Conservation (phyloP, 2,329 filamentous ascomycete genomes). For the Verticillium dahliae region DNA sequence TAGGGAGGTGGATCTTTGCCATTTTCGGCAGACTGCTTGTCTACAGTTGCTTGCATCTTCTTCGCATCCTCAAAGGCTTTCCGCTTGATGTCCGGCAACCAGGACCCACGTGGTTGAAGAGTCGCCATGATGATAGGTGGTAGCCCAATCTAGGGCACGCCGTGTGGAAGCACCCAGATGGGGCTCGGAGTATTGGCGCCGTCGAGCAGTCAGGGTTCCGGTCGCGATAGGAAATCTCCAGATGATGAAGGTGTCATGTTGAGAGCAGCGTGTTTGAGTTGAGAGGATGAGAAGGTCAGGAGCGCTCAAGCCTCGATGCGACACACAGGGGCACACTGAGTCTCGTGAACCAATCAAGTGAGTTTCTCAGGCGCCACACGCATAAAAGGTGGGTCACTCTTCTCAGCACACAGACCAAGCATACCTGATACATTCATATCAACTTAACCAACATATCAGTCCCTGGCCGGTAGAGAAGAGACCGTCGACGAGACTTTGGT, state of each 20-base stretch:
- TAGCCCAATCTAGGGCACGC: background rate
- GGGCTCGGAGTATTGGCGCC: background rate
- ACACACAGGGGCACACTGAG: background rate
- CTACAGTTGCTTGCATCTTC: constrained; percentile 60
- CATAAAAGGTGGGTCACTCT: background rate
- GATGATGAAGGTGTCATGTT: background rate
- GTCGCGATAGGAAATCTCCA: background rate
- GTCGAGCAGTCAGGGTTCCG: background rate
- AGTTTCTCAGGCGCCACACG: background rate
- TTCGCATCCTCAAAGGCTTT: constrained; percentile 63
- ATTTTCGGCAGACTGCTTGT: constrained; percentile 53
- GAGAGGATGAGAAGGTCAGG: background rate
- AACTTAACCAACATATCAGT: too few relatives aligned
- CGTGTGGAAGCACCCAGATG: background rate
- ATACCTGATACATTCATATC: too few relatives aligned
- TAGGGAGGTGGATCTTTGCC: constrained; percentile 59
- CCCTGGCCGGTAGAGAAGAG: too few relatives aligned
- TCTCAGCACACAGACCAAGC: too few relatives aligned
- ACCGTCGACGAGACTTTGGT: too few relatives aligned
- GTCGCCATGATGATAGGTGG: constrained; percentile 25
- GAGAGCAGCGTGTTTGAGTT: background rate
- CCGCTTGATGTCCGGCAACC: constrained; percentile 41
- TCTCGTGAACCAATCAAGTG: background rate
- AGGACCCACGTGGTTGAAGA: constrained; percentile 33
- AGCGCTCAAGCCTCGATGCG: background rate